Evolutionary conservation across 257 asterid genomes (phyloP).

Genomic region (Jasminum sambac): DNA sequence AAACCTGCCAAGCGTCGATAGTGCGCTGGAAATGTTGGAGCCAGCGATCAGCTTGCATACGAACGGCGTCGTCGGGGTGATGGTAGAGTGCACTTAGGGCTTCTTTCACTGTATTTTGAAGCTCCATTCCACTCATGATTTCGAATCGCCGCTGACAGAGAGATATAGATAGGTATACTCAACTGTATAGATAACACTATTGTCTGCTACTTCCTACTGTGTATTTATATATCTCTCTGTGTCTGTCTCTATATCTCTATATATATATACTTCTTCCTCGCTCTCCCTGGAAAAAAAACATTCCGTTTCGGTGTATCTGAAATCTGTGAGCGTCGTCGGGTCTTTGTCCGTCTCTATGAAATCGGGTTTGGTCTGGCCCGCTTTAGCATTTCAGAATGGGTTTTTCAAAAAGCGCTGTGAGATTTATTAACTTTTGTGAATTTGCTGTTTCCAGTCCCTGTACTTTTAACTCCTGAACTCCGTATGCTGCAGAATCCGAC

Average conservation of each 20-base stretch:
- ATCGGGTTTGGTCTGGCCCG: too few species aligned
- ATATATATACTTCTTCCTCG: neutral
- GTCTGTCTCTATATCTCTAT: neutral
- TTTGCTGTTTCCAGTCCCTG: neutral
- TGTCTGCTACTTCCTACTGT: neutral
- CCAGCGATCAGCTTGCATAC: slow-evolving; percentile 98
- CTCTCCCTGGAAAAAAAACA: neutral
- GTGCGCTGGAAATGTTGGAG: slow-evolving; percentile 94
- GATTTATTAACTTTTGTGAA: neutral
- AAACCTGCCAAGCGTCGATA: slow-evolving; percentile 98
- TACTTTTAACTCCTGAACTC: neutral
- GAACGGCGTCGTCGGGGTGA: slow-evolving; percentile 92
- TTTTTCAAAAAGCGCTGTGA: too few species aligned
- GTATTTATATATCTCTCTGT: neutral
- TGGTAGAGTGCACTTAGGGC: slow-evolving; percentile 98
- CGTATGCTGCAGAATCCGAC: too few species aligned
- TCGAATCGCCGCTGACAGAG: slow-evolving; percentile 27
- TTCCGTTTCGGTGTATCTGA: neutral
- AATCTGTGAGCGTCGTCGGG: neutral
- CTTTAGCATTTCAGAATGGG: too few species aligned
- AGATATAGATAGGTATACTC: neutral
- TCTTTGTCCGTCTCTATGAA: too few species aligned
- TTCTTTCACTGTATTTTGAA: slow-evolving; percentile 90
- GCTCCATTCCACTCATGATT: slow-evolving; percentile 61
- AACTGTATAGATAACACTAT: neutral